phyloP scores from a whole-genome alignment of 2,329 filamentous ascomycete genomes.

The Ophiocordyceps camponoti-rufipedis region DNA sequence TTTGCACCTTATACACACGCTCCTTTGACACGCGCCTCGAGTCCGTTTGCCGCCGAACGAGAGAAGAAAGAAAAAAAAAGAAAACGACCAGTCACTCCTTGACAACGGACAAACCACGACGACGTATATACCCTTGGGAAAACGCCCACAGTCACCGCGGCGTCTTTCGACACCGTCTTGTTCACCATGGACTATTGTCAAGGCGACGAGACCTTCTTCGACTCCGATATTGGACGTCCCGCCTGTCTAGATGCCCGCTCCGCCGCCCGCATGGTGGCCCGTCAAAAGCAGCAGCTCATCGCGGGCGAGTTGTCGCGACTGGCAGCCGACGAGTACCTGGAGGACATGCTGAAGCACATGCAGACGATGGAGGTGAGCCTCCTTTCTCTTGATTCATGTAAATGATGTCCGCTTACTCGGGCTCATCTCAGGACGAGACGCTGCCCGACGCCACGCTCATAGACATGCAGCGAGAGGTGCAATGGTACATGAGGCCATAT shows the following conservation, averaged over 20 bases:
- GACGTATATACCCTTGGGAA: conserved; percentile 1
- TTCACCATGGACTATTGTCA: conserved; percentile 28
- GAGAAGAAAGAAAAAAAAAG: neutral
- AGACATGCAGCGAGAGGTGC: conserved; percentile 97
- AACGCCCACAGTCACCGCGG: neutral
- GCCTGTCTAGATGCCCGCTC: conserved; percentile 53
- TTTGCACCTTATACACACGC: neutral
- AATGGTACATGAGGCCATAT: conserved; percentile 99
- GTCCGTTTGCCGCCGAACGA: conserved; percentile 18
- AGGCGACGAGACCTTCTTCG: conserved; percentile 31
- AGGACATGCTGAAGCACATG: conserved; percentile 90
- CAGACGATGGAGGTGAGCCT: conserved; percentile 68
- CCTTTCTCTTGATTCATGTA: too few relatives aligned
- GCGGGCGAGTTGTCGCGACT: conserved; percentile 74
- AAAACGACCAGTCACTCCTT: conserved; percentile 23
- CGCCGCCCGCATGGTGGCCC: conserved; percentile 58
- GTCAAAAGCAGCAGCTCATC: conserved; percentile 72
- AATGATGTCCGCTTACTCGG: too few relatives aligned
- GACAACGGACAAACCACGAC: conserved; percentile 6
- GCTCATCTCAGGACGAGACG: conserved; percentile 46
- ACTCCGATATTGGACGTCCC: conserved; percentile 30
- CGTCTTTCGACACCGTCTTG: conserved; percentile 1
- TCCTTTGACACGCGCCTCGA: conserved; percentile 5
- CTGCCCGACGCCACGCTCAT: conserved; percentile 93
- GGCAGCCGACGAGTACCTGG: conserved; percentile 78